Percentiles rank a stretch among this genome's conserved stretches.
Evolutionary conservation across 257 asterid genomes (phyloP).

Genomic region (Solanum phureja): DNA sequence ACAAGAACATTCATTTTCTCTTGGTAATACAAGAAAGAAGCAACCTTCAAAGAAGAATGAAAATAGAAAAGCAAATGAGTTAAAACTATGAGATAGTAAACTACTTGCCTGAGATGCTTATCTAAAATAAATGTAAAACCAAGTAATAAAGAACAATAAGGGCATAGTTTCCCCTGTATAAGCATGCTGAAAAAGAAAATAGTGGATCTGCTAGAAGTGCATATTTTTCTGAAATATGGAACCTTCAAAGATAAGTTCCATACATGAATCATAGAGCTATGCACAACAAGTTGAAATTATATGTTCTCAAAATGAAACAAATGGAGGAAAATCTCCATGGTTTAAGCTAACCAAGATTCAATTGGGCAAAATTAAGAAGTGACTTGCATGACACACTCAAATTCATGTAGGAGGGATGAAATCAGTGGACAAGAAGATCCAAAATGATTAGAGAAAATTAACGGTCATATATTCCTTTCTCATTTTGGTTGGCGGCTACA

Average conservation of each 20-base stretch:
- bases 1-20: constrained; percentile 95
- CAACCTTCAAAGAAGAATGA: constrained; percentile 51
- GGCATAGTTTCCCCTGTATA: neutral
- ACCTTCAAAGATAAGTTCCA: neutral
- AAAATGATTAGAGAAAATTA: neutral
- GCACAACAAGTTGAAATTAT: neutral
- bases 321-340: neutral
- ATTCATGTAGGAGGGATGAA: neutral
- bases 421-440: neutral
- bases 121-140: neutral
- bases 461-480: neutral
- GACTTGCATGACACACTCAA: neutral
- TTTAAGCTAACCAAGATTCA: neutral
- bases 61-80: neutral
- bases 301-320: neutral
- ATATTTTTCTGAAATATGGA: neutral
- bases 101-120: neutral
- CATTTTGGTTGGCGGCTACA: neutral
- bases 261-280: neutral
- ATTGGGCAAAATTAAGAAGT: neutral
- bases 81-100: neutral
- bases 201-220: neutral
- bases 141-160: neutral
- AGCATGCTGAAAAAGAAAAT: neutral
- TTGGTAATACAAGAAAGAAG: constrained; percentile 78